These are phyloP conservation scores for Paraphaeosphaeria sporulosa DNA, from an alignment of 2,329 filamentous ascomycete genomes.

Conservation along the genomic window DNA sequence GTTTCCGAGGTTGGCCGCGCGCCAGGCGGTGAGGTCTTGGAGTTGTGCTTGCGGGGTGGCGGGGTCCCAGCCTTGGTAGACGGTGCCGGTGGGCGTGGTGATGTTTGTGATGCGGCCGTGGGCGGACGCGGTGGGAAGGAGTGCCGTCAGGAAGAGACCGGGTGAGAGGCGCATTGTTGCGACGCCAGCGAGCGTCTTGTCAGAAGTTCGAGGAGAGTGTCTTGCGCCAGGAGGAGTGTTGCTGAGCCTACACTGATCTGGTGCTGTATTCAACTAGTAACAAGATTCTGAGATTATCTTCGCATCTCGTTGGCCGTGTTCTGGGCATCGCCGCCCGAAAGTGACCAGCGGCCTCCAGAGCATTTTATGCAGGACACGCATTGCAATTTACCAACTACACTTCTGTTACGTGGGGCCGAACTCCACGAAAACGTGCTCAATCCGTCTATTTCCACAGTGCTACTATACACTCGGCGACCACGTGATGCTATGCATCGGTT, in stretches of 20 bases:
- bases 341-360: no score
- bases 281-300: no score
- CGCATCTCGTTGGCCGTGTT: no score
- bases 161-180: neutral
- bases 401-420: neutral
- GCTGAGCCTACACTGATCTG: neutral
- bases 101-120: conserved; percentile 36
- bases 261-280: neutral
- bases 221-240: neutral
- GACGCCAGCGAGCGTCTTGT: neutral
- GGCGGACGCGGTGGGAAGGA: conserved; percentile 20
- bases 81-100: conserved; percentile 24
- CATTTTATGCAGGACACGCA: no score
- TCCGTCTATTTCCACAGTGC: neutral
- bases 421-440: no score
- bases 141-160: neutral
- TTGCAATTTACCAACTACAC: no score
- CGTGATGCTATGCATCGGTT: neutral
- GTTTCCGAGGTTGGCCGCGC: conserved; percentile 34
- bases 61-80: conserved; percentile 37
- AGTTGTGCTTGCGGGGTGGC: conserved; percentile 15
- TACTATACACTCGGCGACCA: neutral
- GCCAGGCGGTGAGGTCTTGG: conserved; percentile 31
- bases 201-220: neutral
- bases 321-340: no score